Evolutionary conservation across 2,329 filamentous ascomycete species (phyloP).

Genomic region (Amauroascus verrucosus): DNA sequence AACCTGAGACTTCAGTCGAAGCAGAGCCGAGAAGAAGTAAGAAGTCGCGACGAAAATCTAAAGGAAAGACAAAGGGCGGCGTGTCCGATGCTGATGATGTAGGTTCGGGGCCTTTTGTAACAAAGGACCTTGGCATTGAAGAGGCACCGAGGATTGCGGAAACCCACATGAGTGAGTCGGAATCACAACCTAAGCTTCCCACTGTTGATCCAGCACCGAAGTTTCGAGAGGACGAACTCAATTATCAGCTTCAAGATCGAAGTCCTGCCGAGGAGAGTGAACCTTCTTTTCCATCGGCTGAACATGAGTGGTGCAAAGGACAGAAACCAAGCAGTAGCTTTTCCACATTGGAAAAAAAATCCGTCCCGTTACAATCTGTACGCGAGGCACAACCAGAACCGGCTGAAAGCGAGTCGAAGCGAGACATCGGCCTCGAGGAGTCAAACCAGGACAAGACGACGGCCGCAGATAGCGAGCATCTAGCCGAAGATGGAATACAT

Average conservation of each 20-base stretch:
- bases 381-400: not conserved
- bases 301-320: not conserved
- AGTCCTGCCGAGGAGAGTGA: not conserved
- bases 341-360: not conserved
- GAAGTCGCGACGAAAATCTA: conserved; percentile 16
- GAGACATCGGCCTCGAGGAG: too few species aligned
- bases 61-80: conserved; percentile 13
- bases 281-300: too few species aligned
- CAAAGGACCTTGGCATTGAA: not conserved
- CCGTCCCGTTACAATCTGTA: not conserved
- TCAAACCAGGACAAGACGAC: too few species aligned
- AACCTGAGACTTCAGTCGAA: too few species aligned
- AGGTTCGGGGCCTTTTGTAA: not conserved
- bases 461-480: not conserved
- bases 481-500: not conserved
- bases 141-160: not conserved
- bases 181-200: too few species aligned
- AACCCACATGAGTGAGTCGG: not conserved
- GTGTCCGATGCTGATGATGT: not conserved
- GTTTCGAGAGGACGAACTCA: too few species aligned
- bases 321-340: not conserved
- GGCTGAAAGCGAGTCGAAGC: not conserved
- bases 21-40: conserved; percentile 1
- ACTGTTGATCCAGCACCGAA: too few species aligned
- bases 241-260: not conserved